A percentile compares a stretch with the other conserved stretches of the same genome.
Evolutionary conservation across 1,284 basidiomycete genomes (phyloP).

Genomic region (Ceratobasidium sp.): DNA sequence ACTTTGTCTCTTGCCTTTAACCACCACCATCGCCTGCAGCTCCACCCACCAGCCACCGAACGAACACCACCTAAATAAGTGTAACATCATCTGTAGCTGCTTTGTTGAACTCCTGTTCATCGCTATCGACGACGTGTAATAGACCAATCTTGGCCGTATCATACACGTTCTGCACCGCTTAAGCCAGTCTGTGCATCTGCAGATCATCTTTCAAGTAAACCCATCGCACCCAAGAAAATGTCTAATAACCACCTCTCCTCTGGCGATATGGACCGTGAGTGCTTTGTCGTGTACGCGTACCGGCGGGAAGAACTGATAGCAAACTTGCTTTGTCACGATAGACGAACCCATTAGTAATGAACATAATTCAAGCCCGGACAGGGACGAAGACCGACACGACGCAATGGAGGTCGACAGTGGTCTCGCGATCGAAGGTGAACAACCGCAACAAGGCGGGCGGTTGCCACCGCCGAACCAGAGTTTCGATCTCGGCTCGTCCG

Average conservation of each 20-base stretch:
- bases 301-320: background rate
- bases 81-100: background rate
- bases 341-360: slow-evolving; percentile 26
- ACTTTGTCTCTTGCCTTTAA: background rate
- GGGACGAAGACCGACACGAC: slow-evolving; percentile 36
- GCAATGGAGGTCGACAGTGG: slow-evolving; percentile 39
- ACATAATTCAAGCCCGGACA: slow-evolving; percentile 2
- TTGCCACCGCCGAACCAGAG: background rate
- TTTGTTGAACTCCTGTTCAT: background rate
- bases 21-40: slow-evolving; percentile 7
- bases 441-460: background rate
- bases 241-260: background rate
- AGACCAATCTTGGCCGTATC: background rate
- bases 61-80: background rate
- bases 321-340: slow-evolving; percentile 13
- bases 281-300: background rate
- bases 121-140: background rate
- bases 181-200: background rate
- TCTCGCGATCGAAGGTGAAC: slow-evolving; percentile 12
- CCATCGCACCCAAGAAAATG: background rate
- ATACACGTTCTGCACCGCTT: slow-evolving; percentile 15
- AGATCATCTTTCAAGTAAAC: background rate
- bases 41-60: background rate
- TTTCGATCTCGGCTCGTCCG: background rate
- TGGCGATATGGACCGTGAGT: slow-evolving; percentile 16